A percentile compares a stretch with the other conserved stretches of the same genome.
Conservation (phyloP, 106 monocot species). For the Posidonia australis region DNA sequence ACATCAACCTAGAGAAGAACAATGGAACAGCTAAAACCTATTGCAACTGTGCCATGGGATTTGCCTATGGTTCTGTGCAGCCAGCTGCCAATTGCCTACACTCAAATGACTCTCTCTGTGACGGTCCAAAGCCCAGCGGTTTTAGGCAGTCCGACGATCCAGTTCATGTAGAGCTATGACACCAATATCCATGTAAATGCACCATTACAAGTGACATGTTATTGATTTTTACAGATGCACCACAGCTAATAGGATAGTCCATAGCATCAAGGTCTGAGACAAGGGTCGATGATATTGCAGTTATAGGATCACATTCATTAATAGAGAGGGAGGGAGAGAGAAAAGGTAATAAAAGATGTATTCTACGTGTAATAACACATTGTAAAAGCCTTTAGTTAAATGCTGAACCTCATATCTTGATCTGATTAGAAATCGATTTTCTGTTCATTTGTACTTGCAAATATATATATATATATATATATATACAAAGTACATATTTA, state of each 20-base stretch:
- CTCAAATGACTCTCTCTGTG: slow-evolving; percentile 26
- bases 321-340: neutral
- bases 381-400: no score
- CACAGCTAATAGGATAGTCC: neutral
- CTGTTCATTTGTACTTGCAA: no score
- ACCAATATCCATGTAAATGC: neutral
- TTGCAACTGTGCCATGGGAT: slow-evolving; percentile 89
- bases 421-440: no score
- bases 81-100: slow-evolving; percentile 69
- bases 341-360: no score
- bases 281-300: no score
- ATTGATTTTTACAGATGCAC: neutral
- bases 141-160: neutral
- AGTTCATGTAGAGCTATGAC: slow-evolving; percentile 61
- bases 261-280: no score
- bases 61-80: slow-evolving; percentile 58
- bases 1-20: slow-evolving; percentile 57
- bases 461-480: no score
- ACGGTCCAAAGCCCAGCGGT: slow-evolving; percentile 9
- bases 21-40: slow-evolving; percentile 57
- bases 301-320: neutral
- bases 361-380: no score
- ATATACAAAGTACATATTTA: no score
- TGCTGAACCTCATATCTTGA: no score
- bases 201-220: neutral